Evolutionary conservation across 768 basidiomycete species (phyloP).

Genomic region (Pleurotus salmoneostramineus): DNA sequence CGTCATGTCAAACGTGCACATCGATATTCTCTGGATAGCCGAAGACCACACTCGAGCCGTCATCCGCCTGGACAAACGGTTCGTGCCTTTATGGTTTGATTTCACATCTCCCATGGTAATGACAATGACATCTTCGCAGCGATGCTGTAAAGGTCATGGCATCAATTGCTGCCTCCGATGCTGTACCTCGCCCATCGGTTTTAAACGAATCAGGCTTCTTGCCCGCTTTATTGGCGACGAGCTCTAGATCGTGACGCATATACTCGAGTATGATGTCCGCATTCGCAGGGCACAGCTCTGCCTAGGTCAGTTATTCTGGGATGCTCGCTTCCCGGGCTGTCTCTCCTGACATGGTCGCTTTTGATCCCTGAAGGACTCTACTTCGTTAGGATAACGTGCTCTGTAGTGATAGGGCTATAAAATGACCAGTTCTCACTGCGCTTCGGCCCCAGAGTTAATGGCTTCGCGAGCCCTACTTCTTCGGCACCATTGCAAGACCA

Average conservation of each 20-base stretch:
- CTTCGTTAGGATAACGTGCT: no score
- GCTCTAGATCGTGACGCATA: neutral
- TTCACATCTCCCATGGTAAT: neutral
- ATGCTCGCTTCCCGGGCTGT: no score
- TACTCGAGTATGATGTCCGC: neutral
- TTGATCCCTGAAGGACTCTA: no score
- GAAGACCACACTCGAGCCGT: slow-evolving; percentile 35
- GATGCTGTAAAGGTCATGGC: slow-evolving; percentile 31
- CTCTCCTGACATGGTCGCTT: no score
- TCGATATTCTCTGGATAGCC: slow-evolving; percentile 58
- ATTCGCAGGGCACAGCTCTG: no score
- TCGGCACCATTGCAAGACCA: no score
- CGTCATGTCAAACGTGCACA: slow-evolving; percentile 43
- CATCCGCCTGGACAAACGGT: slow-evolving; percentile 39
- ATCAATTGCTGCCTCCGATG: slow-evolving; percentile 24
- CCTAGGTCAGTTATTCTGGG: no score
- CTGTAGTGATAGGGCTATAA: no score
- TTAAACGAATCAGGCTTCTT: slow-evolving; percentile 37
- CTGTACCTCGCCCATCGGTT: slow-evolving; percentile 28
- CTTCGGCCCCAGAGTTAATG: no score
- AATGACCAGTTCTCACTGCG: no score
- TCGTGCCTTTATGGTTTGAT: slow-evolving; percentile 10
- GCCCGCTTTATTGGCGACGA: slow-evolving; percentile 27
- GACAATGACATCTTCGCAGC: slow-evolving; percentile 13
- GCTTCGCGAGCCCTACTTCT: no score